A percentile compares a stretch with the other conserved stretches of the same genome.
Conservation (phyloP, 257 asterid species). For the Petrea volubilis region DNA sequence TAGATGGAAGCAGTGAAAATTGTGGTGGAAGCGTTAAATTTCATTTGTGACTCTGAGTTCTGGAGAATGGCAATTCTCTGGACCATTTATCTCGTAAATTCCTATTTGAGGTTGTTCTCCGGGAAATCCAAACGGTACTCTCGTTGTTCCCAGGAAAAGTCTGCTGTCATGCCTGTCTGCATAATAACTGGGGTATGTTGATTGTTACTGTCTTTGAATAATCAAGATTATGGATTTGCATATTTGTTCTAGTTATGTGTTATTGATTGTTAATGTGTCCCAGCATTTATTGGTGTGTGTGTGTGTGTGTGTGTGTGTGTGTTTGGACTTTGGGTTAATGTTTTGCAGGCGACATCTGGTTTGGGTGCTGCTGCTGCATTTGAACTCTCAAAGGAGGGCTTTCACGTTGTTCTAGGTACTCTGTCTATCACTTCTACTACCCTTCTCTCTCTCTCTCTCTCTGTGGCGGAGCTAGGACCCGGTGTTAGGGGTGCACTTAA, state of each 20-base stretch:
- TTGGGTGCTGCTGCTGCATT: conserved; percentile 84
- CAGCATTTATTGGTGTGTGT: too few relatives aligned
- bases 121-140: conserved; percentile 26
- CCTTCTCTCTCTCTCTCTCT: too few relatives aligned
- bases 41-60: conserved; percentile 44
- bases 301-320: neutral
- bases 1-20: conserved; percentile 35
- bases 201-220: neutral
- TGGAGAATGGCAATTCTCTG: conserved; percentile 85
- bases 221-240: neutral
- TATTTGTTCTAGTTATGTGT: neutral
- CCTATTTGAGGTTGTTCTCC: conserved; percentile 47
- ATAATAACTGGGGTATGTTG: conserved; percentile 77
- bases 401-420: conserved; percentile 76
- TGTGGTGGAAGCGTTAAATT: conserved; percentile 35
- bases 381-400: conserved; percentile 79
- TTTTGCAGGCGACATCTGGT: conserved; percentile 84
- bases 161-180: conserved; percentile 52
- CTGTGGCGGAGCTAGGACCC: too few relatives aligned
- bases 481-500: too few relatives aligned
- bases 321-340: conserved; percentile 8
- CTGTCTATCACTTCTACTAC: neutral
- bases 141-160: conserved; percentile 33
- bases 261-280: neutral
- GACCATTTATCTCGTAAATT: conserved; percentile 54